Percentiles rank a stretch among this genome's conserved stretches.
These are phyloP conservation scores for Aspergillus chevalieri DNA, from an alignment of 2,329 filamentous ascomycete species.

Conservation along the genomic window DNA sequence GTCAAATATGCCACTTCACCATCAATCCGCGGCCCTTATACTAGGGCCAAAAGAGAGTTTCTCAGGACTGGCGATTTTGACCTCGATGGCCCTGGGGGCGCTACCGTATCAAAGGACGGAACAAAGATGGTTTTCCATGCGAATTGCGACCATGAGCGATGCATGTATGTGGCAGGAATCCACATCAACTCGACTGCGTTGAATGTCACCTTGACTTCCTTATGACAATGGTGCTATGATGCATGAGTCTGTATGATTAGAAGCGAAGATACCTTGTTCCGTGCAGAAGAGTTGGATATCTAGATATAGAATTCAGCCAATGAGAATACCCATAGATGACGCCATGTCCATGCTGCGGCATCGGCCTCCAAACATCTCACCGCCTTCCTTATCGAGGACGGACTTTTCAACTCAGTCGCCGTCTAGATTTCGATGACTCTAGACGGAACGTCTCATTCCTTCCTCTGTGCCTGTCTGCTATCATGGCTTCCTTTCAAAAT, in stretches of 20 bases:
- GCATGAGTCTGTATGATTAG: too few species aligned
- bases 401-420: too few species aligned
- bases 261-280: not conserved
- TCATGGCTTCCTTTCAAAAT: constrained; percentile 13
- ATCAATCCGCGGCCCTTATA: constrained; percentile 31
- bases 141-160: constrained; percentile 17
- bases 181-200: constrained; percentile 11
- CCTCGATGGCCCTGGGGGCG: constrained; percentile 20
- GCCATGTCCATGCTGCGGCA: constrained; percentile 4
- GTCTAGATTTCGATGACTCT: not conserved
- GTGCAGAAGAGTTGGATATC: not conserved
- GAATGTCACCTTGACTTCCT: constrained; percentile 1
- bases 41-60: constrained; percentile 23
- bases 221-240: not conserved
- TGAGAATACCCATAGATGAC: constrained; percentile 6
- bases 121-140: constrained; percentile 26
- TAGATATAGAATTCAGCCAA: constrained; percentile 2
- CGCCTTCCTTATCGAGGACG: too few species aligned
- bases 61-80: constrained; percentile 26
- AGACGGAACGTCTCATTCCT: too few species aligned
- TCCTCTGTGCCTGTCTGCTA: not conserved
- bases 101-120: constrained; percentile 19
- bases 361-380: not conserved
- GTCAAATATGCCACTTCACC: constrained; percentile 51
- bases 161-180: constrained; percentile 22